Percentiles rank a stretch among this genome's conserved stretches.
Conservation (phyloP, 2,329 filamentous ascomycete genomes). For the Plenodomus tracheiphilus region DNA sequence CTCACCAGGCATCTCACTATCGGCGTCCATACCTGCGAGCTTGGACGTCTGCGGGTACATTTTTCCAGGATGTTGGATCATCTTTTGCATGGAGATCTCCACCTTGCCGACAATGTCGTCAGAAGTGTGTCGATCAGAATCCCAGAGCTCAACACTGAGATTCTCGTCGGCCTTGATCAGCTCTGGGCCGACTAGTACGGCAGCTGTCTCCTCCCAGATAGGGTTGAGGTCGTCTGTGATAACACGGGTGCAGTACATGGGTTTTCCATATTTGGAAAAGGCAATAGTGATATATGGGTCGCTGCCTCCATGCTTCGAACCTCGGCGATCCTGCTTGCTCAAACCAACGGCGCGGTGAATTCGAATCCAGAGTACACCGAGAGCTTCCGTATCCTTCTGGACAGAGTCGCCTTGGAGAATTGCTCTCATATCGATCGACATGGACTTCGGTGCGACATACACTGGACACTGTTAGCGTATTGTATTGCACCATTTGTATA, state of each 20-base stretch:
- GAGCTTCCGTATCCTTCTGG: constrained; percentile 81
- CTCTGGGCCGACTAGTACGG: constrained; percentile 83
- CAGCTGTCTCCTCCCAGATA: constrained; percentile 85
- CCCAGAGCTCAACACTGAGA: constrained; percentile 92
- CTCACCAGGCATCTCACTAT: constrained; percentile 87
- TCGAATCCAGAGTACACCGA: constrained; percentile 89
- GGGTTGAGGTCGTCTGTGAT: constrained; percentile 95
- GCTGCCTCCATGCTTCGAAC: constrained; percentile 81
- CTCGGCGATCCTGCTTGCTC: constrained; percentile 86
- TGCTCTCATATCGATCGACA: constrained; percentile 88
- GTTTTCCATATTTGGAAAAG: constrained; percentile 96
- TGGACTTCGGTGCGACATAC: constrained; percentile 92
- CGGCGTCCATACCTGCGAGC: constrained; percentile 79
- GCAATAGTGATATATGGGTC: constrained; percentile 95
- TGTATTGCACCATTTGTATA: too few relatives aligned
- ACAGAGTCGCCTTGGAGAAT: constrained; percentile 91
- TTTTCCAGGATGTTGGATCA: constrained; percentile 89
- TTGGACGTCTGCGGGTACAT: constrained; percentile 91
- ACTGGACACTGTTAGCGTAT: constrained; percentile 50
- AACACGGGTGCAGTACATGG: constrained; percentile 95
- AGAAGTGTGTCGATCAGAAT: constrained; percentile 87
- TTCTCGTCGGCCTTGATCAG: constrained; percentile 93
- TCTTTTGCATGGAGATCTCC: constrained; percentile 88
- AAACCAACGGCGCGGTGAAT: constrained; percentile 87
- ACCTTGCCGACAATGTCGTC: constrained; percentile 96